Conservation (phyloP, 2,329 filamentous ascomycete genomes). For the Drechslera avenae region DNA sequence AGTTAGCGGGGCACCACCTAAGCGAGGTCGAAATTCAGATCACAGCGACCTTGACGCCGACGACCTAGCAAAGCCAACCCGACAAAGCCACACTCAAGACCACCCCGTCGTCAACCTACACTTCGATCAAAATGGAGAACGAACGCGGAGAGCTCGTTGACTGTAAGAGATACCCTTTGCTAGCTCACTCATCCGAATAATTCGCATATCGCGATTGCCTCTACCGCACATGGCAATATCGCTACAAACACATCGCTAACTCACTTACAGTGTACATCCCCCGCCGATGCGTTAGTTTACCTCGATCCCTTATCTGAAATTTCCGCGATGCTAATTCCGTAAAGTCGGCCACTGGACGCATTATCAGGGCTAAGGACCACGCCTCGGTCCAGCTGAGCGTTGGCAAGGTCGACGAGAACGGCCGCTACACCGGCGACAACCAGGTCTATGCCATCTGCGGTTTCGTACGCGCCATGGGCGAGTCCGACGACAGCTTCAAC, state of each 20-base stretch:
- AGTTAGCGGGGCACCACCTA: conserved; percentile 11
- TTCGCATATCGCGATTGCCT: conserved; percentile 52
- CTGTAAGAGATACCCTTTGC: conserved; percentile 50
- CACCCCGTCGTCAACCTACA: conserved; percentile 33
- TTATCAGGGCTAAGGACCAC: conserved; percentile 99
- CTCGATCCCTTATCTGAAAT: conserved; percentile 7
- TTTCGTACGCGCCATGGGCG: conserved; percentile 96
- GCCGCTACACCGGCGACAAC: conserved; percentile 95
- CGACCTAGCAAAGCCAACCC: conserved; percentile 34
- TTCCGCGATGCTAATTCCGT: conserved; percentile 29
- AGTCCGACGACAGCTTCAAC: conserved; percentile 97
- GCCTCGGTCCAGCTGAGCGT: conserved; percentile 96
- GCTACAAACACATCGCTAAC: conserved; percentile 21
- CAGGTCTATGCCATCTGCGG: conserved; percentile 96
- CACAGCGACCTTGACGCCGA: conserved; percentile 16
- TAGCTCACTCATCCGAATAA: neutral
- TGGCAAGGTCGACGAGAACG: conserved; percentile 99
- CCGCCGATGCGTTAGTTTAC: conserved; percentile 50
- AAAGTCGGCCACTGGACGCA: conserved; percentile 67
- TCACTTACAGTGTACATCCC: conserved; percentile 36
- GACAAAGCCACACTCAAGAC: conserved; percentile 29
- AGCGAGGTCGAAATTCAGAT: conserved; percentile 26
- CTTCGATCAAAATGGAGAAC: conserved; percentile 88
- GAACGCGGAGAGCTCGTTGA: conserved; percentile 99
- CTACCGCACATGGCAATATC: conserved; percentile 56